These are phyloP conservation scores for Cenchrus americanus DNA, from an alignment of 176 grass and related monocot genomes.

Conservation along the genomic window DNA sequence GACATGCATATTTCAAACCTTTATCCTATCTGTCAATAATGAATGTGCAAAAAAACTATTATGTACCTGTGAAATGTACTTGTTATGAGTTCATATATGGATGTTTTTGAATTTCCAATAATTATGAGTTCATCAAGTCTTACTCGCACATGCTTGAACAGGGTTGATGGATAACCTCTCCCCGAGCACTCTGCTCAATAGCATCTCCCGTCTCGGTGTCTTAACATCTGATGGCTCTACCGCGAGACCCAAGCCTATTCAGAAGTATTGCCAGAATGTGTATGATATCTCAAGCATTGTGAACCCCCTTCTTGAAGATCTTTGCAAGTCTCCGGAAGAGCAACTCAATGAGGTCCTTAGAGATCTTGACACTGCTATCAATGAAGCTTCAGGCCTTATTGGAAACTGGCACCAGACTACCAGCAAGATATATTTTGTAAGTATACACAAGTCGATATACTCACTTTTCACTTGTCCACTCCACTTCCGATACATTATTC, in stretches of 20 bases:
- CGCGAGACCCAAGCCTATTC: slow-evolving; percentile 51
- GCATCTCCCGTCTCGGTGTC: slow-evolving; percentile 47
- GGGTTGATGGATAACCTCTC: slow-evolving; percentile 54
- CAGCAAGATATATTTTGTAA: slow-evolving; percentile 92
- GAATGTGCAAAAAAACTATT: neutral
- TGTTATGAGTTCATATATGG: neutral
- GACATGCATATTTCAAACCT: neutral
- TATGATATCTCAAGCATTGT: slow-evolving; percentile 56
- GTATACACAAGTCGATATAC: slow-evolving; percentile 33
- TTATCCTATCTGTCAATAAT: neutral
- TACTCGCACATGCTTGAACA: slow-evolving; percentile 23
- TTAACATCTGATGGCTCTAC: slow-evolving; percentile 52
- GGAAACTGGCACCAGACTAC: slow-evolving; percentile 81
- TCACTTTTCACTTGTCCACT: slow-evolving; percentile 1
- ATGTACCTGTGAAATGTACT: neutral
- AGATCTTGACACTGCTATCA: slow-evolving; percentile 65
- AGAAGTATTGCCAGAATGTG: slow-evolving; percentile 66
- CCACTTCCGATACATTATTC: slow-evolving; percentile 17
- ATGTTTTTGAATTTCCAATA: neutral
- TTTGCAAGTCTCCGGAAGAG: slow-evolving; percentile 59
- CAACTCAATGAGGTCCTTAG: slow-evolving; percentile 63
- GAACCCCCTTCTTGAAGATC: slow-evolving; percentile 65
- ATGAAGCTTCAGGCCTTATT: slow-evolving; percentile 62
- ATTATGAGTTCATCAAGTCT: slow-evolving; percentile 9
- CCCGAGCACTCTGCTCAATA: slow-evolving; percentile 44